These are phyloP conservation scores for Thalassiosira delicatula DNA, from an alignment of 352 stramenopile genomes.

Conservation along the genomic window DNA sequence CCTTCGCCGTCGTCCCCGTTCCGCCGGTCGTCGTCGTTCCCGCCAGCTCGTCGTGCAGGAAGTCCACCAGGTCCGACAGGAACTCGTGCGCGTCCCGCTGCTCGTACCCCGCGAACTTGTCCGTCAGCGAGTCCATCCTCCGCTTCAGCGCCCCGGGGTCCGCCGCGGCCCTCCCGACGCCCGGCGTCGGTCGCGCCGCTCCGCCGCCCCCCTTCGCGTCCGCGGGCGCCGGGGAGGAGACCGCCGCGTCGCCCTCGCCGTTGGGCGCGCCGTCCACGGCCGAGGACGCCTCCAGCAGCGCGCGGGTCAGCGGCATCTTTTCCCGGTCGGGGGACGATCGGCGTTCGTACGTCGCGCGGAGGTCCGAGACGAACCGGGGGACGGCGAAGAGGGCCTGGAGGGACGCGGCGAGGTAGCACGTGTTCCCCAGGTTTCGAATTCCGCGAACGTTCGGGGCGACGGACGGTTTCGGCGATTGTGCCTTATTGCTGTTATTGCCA, in stretches of 20 bases:
- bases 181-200: no score
- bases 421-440: conserved; percentile 91
- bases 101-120: conserved; percentile 74
- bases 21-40: not conserved
- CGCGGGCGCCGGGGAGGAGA: no score
- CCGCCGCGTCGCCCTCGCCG: not conserved
- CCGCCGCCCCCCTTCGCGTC: no score
- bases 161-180: conserved; percentile 3
- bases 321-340: conserved; percentile 1
- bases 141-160: conserved; percentile 69
- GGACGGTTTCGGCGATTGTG: not conserved
- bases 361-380: conserved; percentile 45
- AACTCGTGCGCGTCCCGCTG: conserved; percentile 84
- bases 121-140: conserved; percentile 71
- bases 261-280: conserved; percentile 19
- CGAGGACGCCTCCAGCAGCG: conserved; percentile 49
- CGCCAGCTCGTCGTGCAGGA: conserved; percentile 78
- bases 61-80: conserved; percentile 77
- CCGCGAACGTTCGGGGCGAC: conserved; percentile 66
- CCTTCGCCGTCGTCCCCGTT: no score
- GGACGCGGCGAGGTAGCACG: conserved; percentile 92
- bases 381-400: conserved; percentile 84
- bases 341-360: conserved; percentile 39
- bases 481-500: conserved; percentile 1
- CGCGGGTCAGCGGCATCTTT: conserved; percentile 46